These are phyloP conservation scores for Pascua sp. DNA, from an alignment of 1,284 basidiomycete species.

Conservation along the genomic window DNA sequence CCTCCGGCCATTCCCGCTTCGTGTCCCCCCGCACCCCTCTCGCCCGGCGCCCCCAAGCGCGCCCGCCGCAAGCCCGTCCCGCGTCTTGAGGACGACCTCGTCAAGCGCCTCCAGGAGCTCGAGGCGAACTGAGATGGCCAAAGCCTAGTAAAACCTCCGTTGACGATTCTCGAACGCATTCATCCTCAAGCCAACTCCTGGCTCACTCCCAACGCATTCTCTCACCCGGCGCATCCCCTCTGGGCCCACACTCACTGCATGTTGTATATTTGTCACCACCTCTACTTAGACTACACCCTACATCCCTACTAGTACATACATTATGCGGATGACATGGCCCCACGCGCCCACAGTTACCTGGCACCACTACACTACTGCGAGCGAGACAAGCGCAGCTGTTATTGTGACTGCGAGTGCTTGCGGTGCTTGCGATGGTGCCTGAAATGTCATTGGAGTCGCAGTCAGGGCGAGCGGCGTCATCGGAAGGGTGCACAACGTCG, in stretches of 20 bases:
- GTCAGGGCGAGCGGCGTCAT: no score
- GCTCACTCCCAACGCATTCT: background rate
- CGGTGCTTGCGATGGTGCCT: no score
- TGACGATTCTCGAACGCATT: background rate
- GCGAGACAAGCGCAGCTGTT: no score
- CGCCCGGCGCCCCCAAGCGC: conserved; percentile 12
- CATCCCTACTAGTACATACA: no score
- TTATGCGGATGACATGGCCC: no score
- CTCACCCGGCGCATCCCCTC: background rate
- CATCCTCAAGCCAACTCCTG: background rate
- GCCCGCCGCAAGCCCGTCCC: conserved; percentile 24
- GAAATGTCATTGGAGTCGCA: no score
- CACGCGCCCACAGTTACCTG: no score
- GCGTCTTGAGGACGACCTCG: conserved; percentile 15
- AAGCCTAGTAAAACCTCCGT: background rate
- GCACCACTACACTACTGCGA: no score
- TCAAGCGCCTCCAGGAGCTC: conserved; percentile 7
- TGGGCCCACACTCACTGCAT: background rate
- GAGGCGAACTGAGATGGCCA: background rate
- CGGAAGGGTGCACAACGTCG: no score
- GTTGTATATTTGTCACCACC: no score
- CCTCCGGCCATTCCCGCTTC: background rate
- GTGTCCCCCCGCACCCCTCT: conserved; percentile 1
- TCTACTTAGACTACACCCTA: no score
- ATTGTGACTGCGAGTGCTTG: no score